Conservation (phyloP, 2,329 filamentous ascomycete genomes). For the Aaosphaeria pasadenensis region DNA sequence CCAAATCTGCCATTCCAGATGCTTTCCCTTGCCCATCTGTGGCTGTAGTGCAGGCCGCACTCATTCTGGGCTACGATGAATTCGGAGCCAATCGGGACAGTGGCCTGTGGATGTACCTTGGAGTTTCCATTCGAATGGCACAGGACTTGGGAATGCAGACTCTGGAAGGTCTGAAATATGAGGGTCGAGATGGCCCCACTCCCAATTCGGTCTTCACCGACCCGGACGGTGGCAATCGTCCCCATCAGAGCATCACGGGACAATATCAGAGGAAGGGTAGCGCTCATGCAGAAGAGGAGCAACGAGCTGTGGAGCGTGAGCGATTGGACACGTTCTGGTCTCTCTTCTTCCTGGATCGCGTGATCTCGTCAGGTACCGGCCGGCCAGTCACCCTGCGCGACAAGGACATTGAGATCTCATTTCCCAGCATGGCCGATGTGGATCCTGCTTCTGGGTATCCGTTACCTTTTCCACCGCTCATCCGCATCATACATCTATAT, state of each 20-base stretch:
- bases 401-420: slow-evolving; percentile 77
- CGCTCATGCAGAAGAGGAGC: slow-evolving; percentile 48
- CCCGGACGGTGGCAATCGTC: slow-evolving; percentile 22
- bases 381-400: slow-evolving; percentile 79
- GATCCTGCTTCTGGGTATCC: slow-evolving; percentile 64
- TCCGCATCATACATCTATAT: slow-evolving; percentile 82
- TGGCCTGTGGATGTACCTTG: slow-evolving; percentile 90
- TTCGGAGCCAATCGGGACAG: slow-evolving; percentile 88
- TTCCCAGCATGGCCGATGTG: slow-evolving; percentile 57
- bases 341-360: slow-evolving; percentile 81
- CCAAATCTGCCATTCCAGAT: slow-evolving; percentile 78
- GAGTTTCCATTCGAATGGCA: slow-evolving; percentile 80
- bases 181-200: slow-evolving; percentile 54
- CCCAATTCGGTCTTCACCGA: slow-evolving; percentile 52
- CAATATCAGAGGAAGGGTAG: slow-evolving; percentile 36
- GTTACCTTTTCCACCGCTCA: slow-evolving; percentile 73
- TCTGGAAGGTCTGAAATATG: slow-evolving; percentile 66
- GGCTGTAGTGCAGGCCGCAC: slow-evolving; percentile 77
- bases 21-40: slow-evolving; percentile 80
- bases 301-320: slow-evolving; percentile 71
- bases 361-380: slow-evolving; percentile 84
- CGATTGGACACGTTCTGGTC: slow-evolving; percentile 87
- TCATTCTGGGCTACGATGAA: slow-evolving; percentile 83
- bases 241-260: slow-evolving; percentile 56
- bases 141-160: slow-evolving; percentile 80